A percentile compares a stretch with the other conserved stretches of the same genome.
phyloP scores from a whole-genome alignment of 331 rosid species.

The Pyrus hybrid region DNA sequence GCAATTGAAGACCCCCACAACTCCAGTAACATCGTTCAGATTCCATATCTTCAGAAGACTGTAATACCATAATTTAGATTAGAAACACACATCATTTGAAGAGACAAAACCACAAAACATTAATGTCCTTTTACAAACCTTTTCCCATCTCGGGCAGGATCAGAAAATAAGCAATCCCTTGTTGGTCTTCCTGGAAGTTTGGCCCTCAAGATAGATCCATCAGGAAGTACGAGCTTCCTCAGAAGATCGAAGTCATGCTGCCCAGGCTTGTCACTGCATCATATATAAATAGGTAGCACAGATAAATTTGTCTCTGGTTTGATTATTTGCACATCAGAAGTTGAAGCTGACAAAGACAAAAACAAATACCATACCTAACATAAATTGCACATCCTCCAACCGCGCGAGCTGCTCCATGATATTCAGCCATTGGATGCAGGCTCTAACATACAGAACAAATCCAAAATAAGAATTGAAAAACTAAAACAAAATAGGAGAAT shows the following conservation, averaged over 20 bases:
- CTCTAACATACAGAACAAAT: slow-evolving; percentile 36
- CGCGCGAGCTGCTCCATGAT: slow-evolving; percentile 93
- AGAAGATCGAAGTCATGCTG: slow-evolving; percentile 76
- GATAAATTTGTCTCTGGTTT: not conserved
- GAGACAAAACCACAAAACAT: not conserved
- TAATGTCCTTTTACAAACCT: slow-evolving; percentile 31
- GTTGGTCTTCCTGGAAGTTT: slow-evolving; percentile 94
- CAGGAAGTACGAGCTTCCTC: slow-evolving; percentile 80
- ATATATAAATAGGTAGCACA: not conserved
- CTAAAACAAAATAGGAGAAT: not conserved
- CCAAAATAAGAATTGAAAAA: slow-evolving; percentile 9
- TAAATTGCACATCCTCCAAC: slow-evolving; percentile 90
- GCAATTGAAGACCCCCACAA: slow-evolving; percentile 81
- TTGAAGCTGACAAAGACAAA: not conserved
- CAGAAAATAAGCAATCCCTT: slow-evolving; percentile 78
- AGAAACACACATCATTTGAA: not conserved
- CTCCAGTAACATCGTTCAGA: slow-evolving; percentile 60
- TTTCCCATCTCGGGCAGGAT: slow-evolving; percentile 90
- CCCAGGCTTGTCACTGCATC: slow-evolving; percentile 88
- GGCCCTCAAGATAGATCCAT: slow-evolving; percentile 85
- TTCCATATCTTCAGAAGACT: slow-evolving; percentile 91
- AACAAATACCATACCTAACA: slow-evolving; percentile 48
- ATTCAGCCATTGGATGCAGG: slow-evolving; percentile 88
- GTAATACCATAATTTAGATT: slow-evolving; percentile 13
- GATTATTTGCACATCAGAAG: not conserved